phyloP scores from a whole-genome alignment of 2,329 filamentous ascomycete species.

The Trematosphaeria pertusa region DNA sequence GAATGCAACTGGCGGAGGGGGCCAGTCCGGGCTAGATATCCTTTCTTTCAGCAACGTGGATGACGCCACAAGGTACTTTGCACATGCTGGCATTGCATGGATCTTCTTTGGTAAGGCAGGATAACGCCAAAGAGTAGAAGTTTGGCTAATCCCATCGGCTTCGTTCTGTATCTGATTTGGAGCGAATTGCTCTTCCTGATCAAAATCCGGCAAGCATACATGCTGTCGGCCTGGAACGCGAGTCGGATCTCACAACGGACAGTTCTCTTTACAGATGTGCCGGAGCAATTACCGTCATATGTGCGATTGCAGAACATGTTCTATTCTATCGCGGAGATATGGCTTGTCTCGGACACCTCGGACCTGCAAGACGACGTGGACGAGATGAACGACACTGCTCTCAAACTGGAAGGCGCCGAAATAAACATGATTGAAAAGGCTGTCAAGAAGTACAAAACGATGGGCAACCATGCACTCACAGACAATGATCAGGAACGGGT shows the following conservation, averaged over 20 bases:
- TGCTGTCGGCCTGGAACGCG: slow-evolving; percentile 5
- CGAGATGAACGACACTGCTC: slow-evolving; percentile 4
- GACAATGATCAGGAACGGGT: too few species aligned
- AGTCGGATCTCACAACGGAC: slow-evolving; percentile 4
- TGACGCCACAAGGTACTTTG: not conserved
- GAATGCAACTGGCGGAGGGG: slow-evolving; percentile 4
- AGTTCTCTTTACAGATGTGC: slow-evolving; percentile 6
- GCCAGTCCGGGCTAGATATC: slow-evolving; percentile 2
- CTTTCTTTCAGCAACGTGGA: slow-evolving; percentile 6
- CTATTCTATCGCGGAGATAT: slow-evolving; percentile 4
- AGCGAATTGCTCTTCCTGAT: slow-evolving; percentile 1
- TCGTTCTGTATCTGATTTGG: slow-evolving; percentile 6
- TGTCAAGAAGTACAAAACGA: not conserved
- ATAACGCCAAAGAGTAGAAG: too few species aligned
- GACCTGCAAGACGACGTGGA: slow-evolving; percentile 5
- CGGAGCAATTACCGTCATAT: slow-evolving; percentile 2
- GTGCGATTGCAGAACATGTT: slow-evolving; percentile 6
- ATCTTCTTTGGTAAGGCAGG: slow-evolving; percentile 2
- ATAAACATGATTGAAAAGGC: slow-evolving; percentile 5
- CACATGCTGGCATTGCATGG: slow-evolving; percentile 5
- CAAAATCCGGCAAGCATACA: slow-evolving; percentile 3
- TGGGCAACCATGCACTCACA: too few species aligned
- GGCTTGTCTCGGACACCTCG: slow-evolving; percentile 6
- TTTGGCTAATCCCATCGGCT: not conserved
- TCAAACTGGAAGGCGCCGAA: slow-evolving; percentile 7